Conservation (phyloP, 352 stramenopile species). For the Phytophthora fragariae region DNA sequence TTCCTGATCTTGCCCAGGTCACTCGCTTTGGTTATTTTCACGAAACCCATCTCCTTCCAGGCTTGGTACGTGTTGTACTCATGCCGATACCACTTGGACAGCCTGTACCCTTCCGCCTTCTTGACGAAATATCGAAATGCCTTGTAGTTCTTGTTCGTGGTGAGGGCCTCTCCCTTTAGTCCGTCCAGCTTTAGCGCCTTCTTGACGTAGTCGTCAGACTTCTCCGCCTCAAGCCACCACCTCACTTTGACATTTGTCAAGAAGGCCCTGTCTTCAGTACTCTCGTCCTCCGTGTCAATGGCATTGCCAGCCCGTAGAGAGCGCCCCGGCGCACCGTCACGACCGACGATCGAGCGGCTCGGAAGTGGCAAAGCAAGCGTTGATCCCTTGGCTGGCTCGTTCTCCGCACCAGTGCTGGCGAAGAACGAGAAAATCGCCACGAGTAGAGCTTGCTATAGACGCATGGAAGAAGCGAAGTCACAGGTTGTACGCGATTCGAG, state of each 20-base stretch:
- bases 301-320: not conserved
- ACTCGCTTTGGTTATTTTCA: not conserved
- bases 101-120: not conserved
- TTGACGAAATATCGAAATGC: not conserved
- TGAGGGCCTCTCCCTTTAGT: not conserved
- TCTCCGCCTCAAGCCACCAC: not conserved
- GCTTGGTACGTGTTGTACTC: not conserved
- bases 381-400: not conserved
- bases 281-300: not conserved
- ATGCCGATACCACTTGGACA: not conserved
- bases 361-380: not conserved
- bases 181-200: not conserved
- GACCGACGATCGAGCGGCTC: not conserved
- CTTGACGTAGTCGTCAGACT: constrained; percentile 1
- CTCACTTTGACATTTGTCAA: not conserved
- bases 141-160: not conserved
- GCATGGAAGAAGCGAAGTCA: not conserved
- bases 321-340: not conserved
- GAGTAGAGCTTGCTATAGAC: not conserved
- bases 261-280: not conserved
- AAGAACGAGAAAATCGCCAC: not conserved
- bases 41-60: not conserved
- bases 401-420: not conserved
- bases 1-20: not conserved
- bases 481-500: not conserved